A percentile compares a stretch with the other conserved stretches of the same genome.
Evolutionary conservation across 139 green algal species (phyloP).

Genomic region (Coccomyxa sp.): DNA sequence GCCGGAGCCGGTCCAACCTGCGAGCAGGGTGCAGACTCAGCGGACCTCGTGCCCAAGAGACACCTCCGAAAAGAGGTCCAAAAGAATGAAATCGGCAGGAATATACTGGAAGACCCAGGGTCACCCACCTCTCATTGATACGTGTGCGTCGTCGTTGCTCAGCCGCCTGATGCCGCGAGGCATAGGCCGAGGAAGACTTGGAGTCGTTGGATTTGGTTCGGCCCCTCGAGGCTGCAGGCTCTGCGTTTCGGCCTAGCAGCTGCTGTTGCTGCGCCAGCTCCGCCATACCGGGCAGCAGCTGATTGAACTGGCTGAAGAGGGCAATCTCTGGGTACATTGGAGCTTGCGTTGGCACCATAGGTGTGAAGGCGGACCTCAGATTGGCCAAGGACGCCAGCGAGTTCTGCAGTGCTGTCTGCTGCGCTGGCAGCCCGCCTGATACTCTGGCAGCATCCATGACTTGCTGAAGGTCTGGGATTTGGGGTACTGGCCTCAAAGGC

Average conservation of each 20-base stretch:
- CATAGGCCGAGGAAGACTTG: constrained; percentile 42
- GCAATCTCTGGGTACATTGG: constrained; percentile 28
- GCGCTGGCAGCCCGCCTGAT: neutral
- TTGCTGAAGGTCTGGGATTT: neutral
- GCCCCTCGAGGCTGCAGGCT: neutral
- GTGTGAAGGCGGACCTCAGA: neutral
- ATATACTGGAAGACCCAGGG: neutral
- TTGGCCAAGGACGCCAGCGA: neutral
- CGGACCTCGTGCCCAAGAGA: neutral
- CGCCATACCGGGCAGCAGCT: neutral
- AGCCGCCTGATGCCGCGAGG: constrained; percentile 56
- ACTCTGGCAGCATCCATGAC: neutral
- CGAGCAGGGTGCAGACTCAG: constrained; percentile 1
- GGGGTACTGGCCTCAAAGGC: neutral
- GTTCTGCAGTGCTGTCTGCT: neutral
- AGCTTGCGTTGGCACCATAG: neutral
- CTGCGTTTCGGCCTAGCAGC: neutral
- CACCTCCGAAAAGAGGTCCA: neutral
- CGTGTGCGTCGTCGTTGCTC: constrained; percentile 63
- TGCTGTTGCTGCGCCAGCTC: constrained; percentile 9
- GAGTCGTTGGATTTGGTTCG: neutral
- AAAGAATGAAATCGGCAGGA: neutral
- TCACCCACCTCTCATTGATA: constrained; percentile 66
- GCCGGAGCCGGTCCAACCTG: constrained; percentile 63
- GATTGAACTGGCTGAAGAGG: constrained; percentile 19